Conservation (phyloP, 139 green algal species). For the Chlamydomonas incerta region DNA sequence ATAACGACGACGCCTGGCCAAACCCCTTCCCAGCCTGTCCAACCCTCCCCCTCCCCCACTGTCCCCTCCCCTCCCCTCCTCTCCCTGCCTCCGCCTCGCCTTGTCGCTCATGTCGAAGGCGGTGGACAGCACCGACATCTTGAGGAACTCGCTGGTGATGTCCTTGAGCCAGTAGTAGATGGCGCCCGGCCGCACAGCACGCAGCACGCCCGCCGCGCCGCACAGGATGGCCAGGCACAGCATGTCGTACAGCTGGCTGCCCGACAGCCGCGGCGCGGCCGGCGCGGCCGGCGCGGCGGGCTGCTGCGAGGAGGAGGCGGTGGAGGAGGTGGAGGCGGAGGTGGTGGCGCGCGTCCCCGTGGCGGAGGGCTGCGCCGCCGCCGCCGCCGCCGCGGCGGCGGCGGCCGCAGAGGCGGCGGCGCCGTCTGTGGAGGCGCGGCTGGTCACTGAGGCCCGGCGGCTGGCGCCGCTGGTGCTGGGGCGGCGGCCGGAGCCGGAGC, state of each 20-base stretch:
- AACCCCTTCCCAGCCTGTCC: too few relatives aligned
- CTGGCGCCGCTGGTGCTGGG: neutral
- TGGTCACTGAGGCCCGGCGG: too few relatives aligned
- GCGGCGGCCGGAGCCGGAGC: too few relatives aligned
- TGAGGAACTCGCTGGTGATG: constrained; percentile 85
- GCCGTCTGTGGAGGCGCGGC: too few relatives aligned
- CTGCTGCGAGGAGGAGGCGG: neutral
- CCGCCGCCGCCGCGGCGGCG: too few relatives aligned
- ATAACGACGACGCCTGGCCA: too few relatives aligned
- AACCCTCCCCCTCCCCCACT: too few relatives aligned
- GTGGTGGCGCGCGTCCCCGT: neutral
- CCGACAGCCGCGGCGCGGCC: constrained; percentile 22
- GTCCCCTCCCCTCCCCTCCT: too few relatives aligned
- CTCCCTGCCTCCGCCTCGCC: constrained; percentile 29
- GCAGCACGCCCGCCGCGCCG: constrained; percentile 64
- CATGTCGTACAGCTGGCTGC: constrained; percentile 82
- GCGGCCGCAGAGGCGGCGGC: too few relatives aligned
- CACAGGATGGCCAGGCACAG: constrained; percentile 78
- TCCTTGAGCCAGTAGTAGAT: constrained; percentile 90
- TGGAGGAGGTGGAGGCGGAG: neutral
- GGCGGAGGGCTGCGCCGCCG: too few relatives aligned
- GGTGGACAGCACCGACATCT: constrained; percentile 87
- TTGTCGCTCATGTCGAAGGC: constrained; percentile 92
- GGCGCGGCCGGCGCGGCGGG: neutral
- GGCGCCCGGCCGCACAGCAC: constrained; percentile 74